Conservation (phyloP, 768 basidiomycete species). For the Amylocystis lapponica region DNA sequence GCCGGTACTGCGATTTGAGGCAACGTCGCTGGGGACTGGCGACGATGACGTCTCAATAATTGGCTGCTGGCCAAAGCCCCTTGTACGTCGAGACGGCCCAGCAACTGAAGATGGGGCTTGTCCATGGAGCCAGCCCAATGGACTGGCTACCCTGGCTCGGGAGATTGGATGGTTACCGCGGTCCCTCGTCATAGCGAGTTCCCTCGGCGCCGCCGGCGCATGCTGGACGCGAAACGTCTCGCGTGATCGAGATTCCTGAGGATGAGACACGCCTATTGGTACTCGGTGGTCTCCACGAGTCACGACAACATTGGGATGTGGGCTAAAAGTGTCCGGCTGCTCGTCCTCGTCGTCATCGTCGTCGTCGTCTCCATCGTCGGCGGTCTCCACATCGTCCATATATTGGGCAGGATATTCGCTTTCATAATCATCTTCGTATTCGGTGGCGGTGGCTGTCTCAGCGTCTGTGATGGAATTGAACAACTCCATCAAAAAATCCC, state of each 20-base stretch:
- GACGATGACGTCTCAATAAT: constrained; percentile 58
- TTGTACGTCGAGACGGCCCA: constrained; percentile 44
- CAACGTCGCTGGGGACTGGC: constrained; percentile 56
- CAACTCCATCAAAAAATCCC: constrained; percentile 70
- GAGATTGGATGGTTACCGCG: constrained; percentile 11
- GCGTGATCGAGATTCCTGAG: neutral
- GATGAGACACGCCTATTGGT: neutral
- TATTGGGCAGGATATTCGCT: constrained; percentile 25
- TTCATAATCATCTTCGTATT: constrained; percentile 56
- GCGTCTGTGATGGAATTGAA: constrained; percentile 76
- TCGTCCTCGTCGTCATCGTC: constrained; percentile 37
- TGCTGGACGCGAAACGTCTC: no score
- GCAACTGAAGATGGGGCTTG: constrained; percentile 27
- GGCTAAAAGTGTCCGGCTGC: neutral
- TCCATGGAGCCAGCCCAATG: constrained; percentile 10
- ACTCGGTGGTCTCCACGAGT: neutral
- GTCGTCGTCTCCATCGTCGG: constrained; percentile 29
- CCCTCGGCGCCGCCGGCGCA: constrained; percentile 3
- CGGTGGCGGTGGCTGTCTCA: constrained; percentile 30
- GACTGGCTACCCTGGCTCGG: constrained; percentile 10
- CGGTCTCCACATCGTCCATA: constrained; percentile 31
- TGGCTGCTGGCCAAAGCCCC: constrained; percentile 48
- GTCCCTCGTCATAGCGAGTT: constrained; percentile 18
- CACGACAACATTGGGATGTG: constrained; percentile 4
- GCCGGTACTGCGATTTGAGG: constrained; percentile 47